Evolutionary conservation across 2,329 filamentous ascomycete genomes (phyloP), one percentile per base, ranked within the genome.

Genomic region (Neodidymelliopsis sp.): DNA sequence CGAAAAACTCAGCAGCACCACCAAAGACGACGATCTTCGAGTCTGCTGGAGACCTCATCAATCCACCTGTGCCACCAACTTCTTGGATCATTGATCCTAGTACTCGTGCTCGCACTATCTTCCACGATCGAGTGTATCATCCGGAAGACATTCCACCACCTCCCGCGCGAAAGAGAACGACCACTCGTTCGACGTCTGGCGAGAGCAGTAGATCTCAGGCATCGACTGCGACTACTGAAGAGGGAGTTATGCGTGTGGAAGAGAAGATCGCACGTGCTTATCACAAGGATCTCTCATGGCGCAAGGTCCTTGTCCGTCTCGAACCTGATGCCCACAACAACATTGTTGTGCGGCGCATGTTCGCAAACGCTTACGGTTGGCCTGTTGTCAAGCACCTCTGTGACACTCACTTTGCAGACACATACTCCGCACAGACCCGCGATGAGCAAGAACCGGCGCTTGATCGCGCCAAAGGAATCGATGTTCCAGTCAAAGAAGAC

Each of bases 281-380:
- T 74, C 94, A 99, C 71, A 85, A 86, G 10, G 91, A 91, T 56
- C 76, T 99, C 15, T 90, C 90, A 1, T 99, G 94, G 94, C 89
- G 94, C 34, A 99, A 99, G 70, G 94, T 99, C 1, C 83, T 99
- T 4, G 94, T 99, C 11, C 89, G 94, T 43, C 80, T 99, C 2
- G 93, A 99, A 69, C 94, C 94, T 0, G 94, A 99, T 73, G 94
- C 94, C 0, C 94, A 99, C 76, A 99, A 99, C 74, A 99, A 99
- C 72, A 96, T 99, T 59, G 88, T 97, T 52, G 94, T 99, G 18
- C 88, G 94, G 12, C 87, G 94, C 46, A 96, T 91, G 87, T 99
- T 99, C 71, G 88, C 91, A 47, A 99, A 99, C 66, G 94, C 94
- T 0, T 96, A 96, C 63, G 94, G 94, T 2, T 99, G 94, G 94